Evolutionary conservation across 768 basidiomycete species (phyloP).

Genomic region (Serendipita indica): DNA sequence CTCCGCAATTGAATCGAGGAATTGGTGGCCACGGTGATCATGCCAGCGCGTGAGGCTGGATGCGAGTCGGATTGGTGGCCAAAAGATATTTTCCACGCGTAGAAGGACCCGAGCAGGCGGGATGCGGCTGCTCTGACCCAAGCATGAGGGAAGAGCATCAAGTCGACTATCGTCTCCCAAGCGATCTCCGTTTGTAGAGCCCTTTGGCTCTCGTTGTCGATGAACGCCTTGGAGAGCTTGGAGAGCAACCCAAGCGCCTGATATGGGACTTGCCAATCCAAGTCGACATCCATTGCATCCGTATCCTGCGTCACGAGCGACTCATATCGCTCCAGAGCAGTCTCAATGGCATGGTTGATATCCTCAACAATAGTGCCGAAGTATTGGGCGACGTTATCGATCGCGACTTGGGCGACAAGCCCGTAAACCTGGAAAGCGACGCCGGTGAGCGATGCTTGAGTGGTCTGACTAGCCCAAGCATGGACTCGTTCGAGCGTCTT

Average conservation of each 20-base stretch:
- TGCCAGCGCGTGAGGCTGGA: constrained; percentile 38
- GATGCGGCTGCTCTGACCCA: constrained; percentile 83
- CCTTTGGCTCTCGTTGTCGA: constrained; percentile 34
- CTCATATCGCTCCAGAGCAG: constrained; percentile 29
- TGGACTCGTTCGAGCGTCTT: constrained; percentile 56
- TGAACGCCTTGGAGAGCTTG: constrained; percentile 42
- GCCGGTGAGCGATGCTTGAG: constrained; percentile 45
- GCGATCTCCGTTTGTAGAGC: constrained; percentile 27
- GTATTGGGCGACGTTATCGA: constrained; percentile 32
- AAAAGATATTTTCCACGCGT: constrained; percentile 19
- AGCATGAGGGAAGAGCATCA: constrained; percentile 79
- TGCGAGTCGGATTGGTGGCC: constrained; percentile 21
- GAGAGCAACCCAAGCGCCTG: constrained; percentile 53
- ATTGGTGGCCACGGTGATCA: constrained; percentile 61
- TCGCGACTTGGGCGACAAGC: constrained; percentile 56
- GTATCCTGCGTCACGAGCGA: constrained; percentile 24
- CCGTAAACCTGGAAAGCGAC: constrained; percentile 77
- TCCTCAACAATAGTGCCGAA: constrained; percentile 40
- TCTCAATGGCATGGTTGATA: constrained; percentile 33
- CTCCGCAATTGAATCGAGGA: constrained; percentile 69
- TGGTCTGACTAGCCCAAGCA: constrained; percentile 55
- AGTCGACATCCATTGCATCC: constrained; percentile 38
- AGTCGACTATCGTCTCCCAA: constrained; percentile 48
- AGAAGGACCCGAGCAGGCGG: constrained; percentile 58
- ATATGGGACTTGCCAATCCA: constrained; percentile 74